Percentiles rank a stretch among this genome's conserved stretches.
Evolutionary conservation across 2,329 filamentous ascomycete species (phyloP).

Genomic region (Hortaea sp.): DNA sequence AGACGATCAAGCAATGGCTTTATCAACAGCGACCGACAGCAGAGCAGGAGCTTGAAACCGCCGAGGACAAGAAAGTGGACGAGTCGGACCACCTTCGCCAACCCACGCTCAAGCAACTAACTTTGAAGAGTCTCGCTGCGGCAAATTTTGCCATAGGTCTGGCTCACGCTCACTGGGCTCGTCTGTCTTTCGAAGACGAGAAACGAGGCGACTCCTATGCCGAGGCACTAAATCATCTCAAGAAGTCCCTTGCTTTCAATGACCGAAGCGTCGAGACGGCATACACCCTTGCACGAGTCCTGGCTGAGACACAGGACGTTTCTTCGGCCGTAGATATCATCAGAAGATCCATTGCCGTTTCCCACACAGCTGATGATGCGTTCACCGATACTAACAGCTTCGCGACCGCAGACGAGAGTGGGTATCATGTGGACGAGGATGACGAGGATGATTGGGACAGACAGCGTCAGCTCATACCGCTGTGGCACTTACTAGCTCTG

Average conservation of each 20-base stretch:
- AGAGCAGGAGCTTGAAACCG: constrained; percentile 9
- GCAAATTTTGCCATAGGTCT: constrained; percentile 80
- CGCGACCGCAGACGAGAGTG: background rate
- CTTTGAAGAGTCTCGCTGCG: constrained; percentile 53
- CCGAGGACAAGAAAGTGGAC: constrained; percentile 18
- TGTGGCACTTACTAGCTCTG: constrained; percentile 87
- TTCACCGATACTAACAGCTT: background rate
- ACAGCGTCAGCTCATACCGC: constrained; percentile 58
- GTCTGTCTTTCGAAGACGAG: constrained; percentile 65
- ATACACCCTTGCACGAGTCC: constrained; percentile 72
- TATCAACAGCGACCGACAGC: constrained; percentile 43
- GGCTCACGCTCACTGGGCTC: constrained; percentile 78
- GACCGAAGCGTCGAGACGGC: constrained; percentile 51
- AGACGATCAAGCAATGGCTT: constrained; percentile 66
- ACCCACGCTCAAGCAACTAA: constrained; percentile 30
- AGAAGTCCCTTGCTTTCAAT: constrained; percentile 47
- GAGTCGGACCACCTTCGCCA: constrained; percentile 2
- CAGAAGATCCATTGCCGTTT: constrained; percentile 61
- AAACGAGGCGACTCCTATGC: constrained; percentile 61
- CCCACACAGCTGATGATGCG: constrained; percentile 21
- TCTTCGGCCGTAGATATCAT: constrained; percentile 71
- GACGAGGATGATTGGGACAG: constrained; percentile 17
- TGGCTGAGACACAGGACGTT: constrained; percentile 78
- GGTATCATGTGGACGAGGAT: background rate
- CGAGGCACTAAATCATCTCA: constrained; percentile 66